These are phyloP conservation scores for Amaranthus palmeri DNA, from an alignment of 148 eudicot species.

Conservation along the genomic window DNA sequence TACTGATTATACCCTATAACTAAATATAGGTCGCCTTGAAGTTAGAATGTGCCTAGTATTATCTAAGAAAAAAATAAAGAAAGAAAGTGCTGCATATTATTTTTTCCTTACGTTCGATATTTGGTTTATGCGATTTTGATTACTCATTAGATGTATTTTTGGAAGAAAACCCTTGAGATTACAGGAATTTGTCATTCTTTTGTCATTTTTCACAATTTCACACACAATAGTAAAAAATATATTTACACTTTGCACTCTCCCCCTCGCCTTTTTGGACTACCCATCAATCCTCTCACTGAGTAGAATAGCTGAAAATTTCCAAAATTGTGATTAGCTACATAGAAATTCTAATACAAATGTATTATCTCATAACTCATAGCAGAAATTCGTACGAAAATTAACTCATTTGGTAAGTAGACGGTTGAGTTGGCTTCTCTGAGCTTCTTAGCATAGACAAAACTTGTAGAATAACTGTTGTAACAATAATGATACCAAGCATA, in stretches of 20 bases:
- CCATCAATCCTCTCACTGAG: slow-evolving; percentile 1
- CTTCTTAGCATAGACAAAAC: slow-evolving; percentile 48
- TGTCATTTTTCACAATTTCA: too few species aligned
- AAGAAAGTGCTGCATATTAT: background rate
- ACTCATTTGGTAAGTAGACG: slow-evolving; percentile 57
- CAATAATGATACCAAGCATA: slow-evolving; percentile 42
- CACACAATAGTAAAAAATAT: slow-evolving; percentile 8
- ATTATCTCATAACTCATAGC: background rate
- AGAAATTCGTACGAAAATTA: slow-evolving; percentile 8
- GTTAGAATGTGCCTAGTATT: too few species aligned
- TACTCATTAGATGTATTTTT: too few species aligned
- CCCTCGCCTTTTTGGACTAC: background rate
- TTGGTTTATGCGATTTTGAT: background rate
- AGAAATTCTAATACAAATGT: background rate
- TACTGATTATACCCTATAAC: background rate
- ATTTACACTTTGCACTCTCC: slow-evolving; percentile 19
- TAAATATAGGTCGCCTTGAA: background rate
- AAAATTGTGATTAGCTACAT: slow-evolving; percentile 22
- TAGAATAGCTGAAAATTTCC: background rate
- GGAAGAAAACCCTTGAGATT: too few species aligned
- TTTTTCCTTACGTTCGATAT: background rate
- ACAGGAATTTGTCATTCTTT: too few species aligned
- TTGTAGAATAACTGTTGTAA: slow-evolving; percentile 54
- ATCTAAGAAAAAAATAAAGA: too few species aligned
- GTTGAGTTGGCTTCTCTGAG: slow-evolving; percentile 28